Evolutionary conservation across 257 asterid genomes (phyloP), one percentile per base, ranked within the genome.

Genomic region (Fraxinus americana): DNA sequence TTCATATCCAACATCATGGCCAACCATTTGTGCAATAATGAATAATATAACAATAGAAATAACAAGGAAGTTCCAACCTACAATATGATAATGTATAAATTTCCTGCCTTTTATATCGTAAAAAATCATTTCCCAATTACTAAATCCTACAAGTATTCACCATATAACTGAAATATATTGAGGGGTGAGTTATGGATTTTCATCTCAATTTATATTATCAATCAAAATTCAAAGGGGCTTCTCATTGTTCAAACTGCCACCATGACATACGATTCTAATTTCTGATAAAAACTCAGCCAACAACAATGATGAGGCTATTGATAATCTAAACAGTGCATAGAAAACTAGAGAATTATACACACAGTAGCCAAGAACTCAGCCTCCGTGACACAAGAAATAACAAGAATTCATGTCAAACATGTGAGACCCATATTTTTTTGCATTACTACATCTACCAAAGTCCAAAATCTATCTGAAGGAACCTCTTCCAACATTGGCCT

Each of bases 21-120:
- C 73, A 83, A 68, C 75, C 25, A 76, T 34, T 72, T 72, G 78
- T 66, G 80, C 73, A 75, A 78, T 70, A 52, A 80, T 61, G 16
- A 41, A 59, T 29, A 68, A 71, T 35, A 74, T 4, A 23, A 34
- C 7, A 36, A 36, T 7, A 36, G 7, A 4, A 38, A 38, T 38
- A 38, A 38, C 6, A 39, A 39, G 45, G 11, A 39, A 39, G 45
- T 23, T 73, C 45, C 59, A 48, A 29, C 74, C 41, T 34, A 1
- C 41, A 19, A 34, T 38, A 4, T 39, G 11, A 2, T 32, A 70
- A 2, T 4, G 27, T 34, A 30, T 32, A 70, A 36, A 36, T 36
- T 39, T 39, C 11, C 2, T 74, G 9, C 77, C 48, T 25, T 25
- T 25, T 25, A 25, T 25, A 25, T 25, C 27, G 27, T 25, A 25